These are phyloP conservation scores for Colletotrichum melonis DNA, from an alignment of 2,329 filamentous ascomycete genomes.

Conservation along the genomic window DNA sequence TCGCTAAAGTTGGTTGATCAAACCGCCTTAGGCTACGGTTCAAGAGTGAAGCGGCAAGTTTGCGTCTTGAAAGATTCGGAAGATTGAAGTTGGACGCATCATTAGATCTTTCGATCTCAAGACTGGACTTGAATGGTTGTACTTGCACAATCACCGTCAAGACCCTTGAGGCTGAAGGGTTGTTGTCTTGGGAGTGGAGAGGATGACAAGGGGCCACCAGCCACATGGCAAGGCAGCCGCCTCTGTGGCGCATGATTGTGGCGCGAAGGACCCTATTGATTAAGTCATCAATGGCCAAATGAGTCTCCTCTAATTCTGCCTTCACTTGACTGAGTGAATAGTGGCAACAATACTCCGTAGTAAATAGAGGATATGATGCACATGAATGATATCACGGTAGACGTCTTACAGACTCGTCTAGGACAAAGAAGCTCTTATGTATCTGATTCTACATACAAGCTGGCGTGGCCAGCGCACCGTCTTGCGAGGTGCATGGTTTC, in stretches of 20 bases:
- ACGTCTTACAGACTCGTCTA: not conserved
- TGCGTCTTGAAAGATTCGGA: not conserved
- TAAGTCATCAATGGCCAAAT: not conserved
- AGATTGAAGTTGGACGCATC: no score
- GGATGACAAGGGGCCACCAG: not conserved
- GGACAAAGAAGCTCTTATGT: constrained; percentile 24
- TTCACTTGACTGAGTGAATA: no score
- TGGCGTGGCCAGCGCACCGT: constrained; percentile 25
- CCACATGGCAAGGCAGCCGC: not conserved
- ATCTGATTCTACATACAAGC: constrained; percentile 25
- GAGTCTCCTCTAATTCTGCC: not conserved
- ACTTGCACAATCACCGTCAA: not conserved
- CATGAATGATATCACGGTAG: not conserved
- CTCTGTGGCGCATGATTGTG: not conserved
- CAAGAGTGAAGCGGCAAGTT: not conserved
- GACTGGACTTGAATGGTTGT: not conserved
- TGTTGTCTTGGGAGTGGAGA: not conserved
- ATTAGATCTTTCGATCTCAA: no score
- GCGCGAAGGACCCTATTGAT: no score
- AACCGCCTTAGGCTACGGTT: not conserved
- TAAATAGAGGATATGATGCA: no score
- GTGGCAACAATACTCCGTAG: no score
- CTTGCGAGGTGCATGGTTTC: constrained; percentile 8
- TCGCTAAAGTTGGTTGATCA: no score
- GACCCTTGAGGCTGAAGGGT: not conserved